Evolutionary conservation across 805 yeast species (phyloP), one percentile per base, ranked within the genome.

Genomic region (Hanseniaspora lachancei): DNA sequence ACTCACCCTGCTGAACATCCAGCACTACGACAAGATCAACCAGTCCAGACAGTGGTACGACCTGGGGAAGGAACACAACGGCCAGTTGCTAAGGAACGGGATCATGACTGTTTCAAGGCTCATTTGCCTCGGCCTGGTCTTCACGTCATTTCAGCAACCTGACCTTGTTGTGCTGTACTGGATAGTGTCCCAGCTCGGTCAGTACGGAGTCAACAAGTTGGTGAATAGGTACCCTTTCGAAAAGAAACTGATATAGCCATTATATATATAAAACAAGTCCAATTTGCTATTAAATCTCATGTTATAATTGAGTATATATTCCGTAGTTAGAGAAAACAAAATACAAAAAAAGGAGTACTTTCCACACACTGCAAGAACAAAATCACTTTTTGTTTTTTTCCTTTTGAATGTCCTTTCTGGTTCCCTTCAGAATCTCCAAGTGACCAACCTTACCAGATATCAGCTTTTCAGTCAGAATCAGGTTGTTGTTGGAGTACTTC

Each of bases 401-500:
- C 66, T 78, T 85, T 66, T 87, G 96, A 18, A 86, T 58, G 62
- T 85, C 80, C 71, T 95, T 80, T 73, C 97, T 81, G 8, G 93
- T 82, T 16, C 98, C 98, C 68, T 86, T 89, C 60, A 91, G 72
- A 41, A 91, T 67, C 71, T 91, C 98, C 63, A 91, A 75, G 68
- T 91, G 97, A 27, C 98, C 98, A 8, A 91, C 97, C 67, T 91
- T 78, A 57, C 95, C 76, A 1, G 97, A 82, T 61, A 91, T 80
- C 57, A 88, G 74, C 70, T 80, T 88, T 70, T 91, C 98, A 3
- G 97, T 91, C 6, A 49, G 15, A n/a, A 53, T 16, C 9, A 53
- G 24, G 32, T 53, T 53, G 47, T 53, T 53, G 40, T 53, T 53
- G 43, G 78, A 74, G 35, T 53, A 53, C 39, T 53, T 53, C 40